phyloP scores from a whole-genome alignment of 768 basidiomycete species.

The Tricholoma furcatifolium region DNA sequence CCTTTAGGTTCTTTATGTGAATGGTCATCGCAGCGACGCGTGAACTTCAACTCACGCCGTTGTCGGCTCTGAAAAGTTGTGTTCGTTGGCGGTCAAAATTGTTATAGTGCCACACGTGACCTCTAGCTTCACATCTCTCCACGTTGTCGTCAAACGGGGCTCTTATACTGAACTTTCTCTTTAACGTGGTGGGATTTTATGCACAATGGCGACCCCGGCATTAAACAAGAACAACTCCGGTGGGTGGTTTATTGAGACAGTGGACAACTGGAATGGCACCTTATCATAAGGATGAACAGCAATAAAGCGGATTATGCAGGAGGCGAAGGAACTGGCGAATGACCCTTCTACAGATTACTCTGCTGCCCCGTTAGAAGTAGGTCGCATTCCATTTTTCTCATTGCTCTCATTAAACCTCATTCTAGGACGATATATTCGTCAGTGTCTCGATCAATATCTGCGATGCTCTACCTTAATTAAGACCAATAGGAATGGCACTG shows the following conservation, averaged over 20 bases:
- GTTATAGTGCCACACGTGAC: constrained; percentile 16
- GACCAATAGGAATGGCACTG: constrained; percentile 83
- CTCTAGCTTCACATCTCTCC: constrained; percentile 7
- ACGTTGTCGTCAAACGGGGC: constrained; percentile 12
- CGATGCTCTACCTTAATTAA: constrained; percentile 17
- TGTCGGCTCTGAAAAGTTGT: constrained; percentile 1
- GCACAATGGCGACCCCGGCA: constrained; percentile 29
- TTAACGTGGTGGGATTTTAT: constrained; percentile 46
- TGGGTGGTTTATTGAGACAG: constrained; percentile 24
- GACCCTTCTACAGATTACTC: constrained; percentile 87
- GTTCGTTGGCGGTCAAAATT: constrained; percentile 6
- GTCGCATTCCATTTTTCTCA: constrained; percentile 10
- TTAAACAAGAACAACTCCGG: constrained; percentile 92
- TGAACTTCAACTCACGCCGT: constrained; percentile 12
- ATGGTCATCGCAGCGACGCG: constrained; percentile 36
- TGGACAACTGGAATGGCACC: background rate
- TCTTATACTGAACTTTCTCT: constrained; percentile 34
- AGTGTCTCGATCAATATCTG: constrained; percentile 26
- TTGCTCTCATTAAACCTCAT: constrained; percentile 8
- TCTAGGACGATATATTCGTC: constrained; percentile 87
- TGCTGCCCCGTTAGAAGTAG: constrained; percentile 78
- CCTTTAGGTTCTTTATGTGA: constrained; percentile 81
- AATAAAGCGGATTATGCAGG: constrained; percentile 96
- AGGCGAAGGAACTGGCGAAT: constrained; percentile 83
- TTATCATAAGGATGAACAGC: constrained; percentile 42